Base-by-base conservation (phyloP, 2,329 filamentous ascomycete species). In the Fusarium compactum region DNA sequence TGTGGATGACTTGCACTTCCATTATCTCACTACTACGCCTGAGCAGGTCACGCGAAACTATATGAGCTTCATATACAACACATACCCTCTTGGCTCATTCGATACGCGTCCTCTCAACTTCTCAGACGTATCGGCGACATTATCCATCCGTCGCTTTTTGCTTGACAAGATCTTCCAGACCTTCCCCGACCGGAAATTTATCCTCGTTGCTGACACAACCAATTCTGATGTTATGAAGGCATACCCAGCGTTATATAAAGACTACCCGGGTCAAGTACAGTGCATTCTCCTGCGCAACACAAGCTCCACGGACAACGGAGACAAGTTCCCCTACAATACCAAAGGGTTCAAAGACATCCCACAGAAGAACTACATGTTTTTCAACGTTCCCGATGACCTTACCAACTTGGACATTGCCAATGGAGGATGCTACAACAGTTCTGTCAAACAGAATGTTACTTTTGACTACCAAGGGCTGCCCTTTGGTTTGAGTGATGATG, bases 61-160 rank as follows among this genome's bases (percentile, higher is more conserved):
- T 81, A 93, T 94, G 91, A 86, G 91, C 64, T 91, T 91, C 79
- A 94, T 95, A 78, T 94, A 92, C 83, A 87, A 88, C 75, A 93
- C 87, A 9, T 95, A 95, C 77, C 92, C 92, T 0, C 86, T 90
- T 16, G 92, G 92, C 45, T 92, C 89, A 44, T 94, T 94, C 77
- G 92, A 95, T 74, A 93, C 91, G 2, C 87, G 91, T 0, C 92
- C 92, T 0, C 85, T 95, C 22, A 94, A 95, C 83, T 94, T 95
- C 81, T 91, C 87, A n/a, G 91, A 94, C 69, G 83, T 92, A 15
- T 83, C 81, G n/a, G 91, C 90, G 6, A 94, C 91, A 0, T 84
- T 94, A 40, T 86, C 86, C 8, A 92, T 94, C 76, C 90, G 92
- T 50, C 87, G 87, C 61, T 91, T 84, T 78, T 84, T 95, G 3